Evolutionary conservation across 352 stramenopile genomes (phyloP), one percentile per base, ranked within the genome.

Genomic region (Pythium brassicae): DNA sequence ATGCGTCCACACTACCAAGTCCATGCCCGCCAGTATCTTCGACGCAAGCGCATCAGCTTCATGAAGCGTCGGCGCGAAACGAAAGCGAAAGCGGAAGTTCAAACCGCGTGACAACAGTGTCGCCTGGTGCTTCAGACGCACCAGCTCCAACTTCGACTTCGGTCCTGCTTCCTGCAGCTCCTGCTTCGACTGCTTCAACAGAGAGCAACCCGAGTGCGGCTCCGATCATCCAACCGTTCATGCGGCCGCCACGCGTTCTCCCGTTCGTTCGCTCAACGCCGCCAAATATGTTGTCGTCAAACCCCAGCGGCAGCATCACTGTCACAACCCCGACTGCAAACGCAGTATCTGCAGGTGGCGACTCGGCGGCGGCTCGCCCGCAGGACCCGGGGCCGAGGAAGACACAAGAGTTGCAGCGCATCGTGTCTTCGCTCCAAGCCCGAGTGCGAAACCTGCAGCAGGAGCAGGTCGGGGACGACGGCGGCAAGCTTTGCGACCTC

Each of bases 391-490:
- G 32, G 5, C 32, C 19, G 17, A 11, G 10, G 22, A 35, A 35
- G 17, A 43, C 2, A 26, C 42, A 35, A 19, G 23, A 10, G 10
- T 10, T 65, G 7, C 22, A 51, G 23, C 22, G n/a, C 32, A 32
- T 60, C 9, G n/a, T 65, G 19, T 23, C 47, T 11, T 51, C 55
- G 46, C 37, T 65, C 12, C 39, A 62, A 27, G 25, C 23, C n/a
- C 35, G 54, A 39, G 34, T 61, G 29, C 26, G 44, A 4, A 57
- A 49, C 27, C 15, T 65, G 52, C 59, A 53, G 23, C 39, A 50
- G 8, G 22, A 55, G 20, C 37, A 62, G 15, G 40, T 53, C 19
- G 44, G 39, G 14, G 37, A 51, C 35, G 49, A 53, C 1, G 40
- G 39, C 1, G 49, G 23, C 29, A 54, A 46, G 22, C 7, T 65